These are phyloP conservation scores for Fonsecaea pedrosoi DNA, from an alignment of 2,329 filamentous ascomycete genomes.

Conservation along the genomic window DNA sequence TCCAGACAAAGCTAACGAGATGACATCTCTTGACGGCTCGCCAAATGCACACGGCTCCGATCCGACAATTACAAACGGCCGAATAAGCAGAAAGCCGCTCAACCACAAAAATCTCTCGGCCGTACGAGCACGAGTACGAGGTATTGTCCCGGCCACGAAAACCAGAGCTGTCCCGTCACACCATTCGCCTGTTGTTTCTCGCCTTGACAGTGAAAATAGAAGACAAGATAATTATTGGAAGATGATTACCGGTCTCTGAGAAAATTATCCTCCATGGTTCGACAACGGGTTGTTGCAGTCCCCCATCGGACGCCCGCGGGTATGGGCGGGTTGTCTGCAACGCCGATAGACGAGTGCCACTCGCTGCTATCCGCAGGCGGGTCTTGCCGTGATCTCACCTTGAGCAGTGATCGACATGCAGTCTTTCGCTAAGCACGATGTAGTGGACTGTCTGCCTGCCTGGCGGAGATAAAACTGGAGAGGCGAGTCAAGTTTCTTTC, in stretches of 20 bases:
- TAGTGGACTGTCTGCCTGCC: no score
- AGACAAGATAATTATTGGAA: neutral
- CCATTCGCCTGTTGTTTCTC: neutral
- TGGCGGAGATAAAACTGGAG: neutral
- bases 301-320: neutral
- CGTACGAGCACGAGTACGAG: neutral
- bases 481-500: neutral
- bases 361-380: neutral
- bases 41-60: neutral
- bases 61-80: neutral
- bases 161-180: neutral
- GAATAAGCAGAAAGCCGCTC: conserved; percentile 3
- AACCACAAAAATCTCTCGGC: neutral
- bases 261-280: neutral
- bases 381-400: neutral
- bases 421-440: neutral
- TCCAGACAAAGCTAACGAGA: neutral
- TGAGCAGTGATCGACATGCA: neutral
- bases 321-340: neutral
- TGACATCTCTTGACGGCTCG: neutral
- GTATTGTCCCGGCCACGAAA: neutral
- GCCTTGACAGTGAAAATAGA: neutral
- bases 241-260: neutral
- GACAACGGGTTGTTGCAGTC: neutral
- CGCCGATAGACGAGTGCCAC: neutral